Percentiles rank a stretch among this genome's conserved stretches.
Conservation (phyloP, 2,329 filamentous ascomycete species). For the Trichoderma endophyticum region DNA sequence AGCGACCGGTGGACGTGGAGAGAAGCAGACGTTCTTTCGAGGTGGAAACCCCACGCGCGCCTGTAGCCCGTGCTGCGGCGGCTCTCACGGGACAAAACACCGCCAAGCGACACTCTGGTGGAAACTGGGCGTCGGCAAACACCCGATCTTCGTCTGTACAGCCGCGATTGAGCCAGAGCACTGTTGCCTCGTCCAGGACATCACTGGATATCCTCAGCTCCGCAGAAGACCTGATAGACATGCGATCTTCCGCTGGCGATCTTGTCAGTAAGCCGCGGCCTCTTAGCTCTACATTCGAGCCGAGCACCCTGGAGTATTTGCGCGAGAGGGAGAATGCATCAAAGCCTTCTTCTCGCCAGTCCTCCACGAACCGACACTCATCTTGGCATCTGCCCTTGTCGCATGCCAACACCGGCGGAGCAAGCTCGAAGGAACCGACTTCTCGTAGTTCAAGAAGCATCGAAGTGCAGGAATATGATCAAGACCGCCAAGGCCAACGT, state of each 20-base stretch:
- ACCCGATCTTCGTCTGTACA: conserved; percentile 22
- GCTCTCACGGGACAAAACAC: conserved; percentile 7
- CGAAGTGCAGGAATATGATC: conserved; percentile 50
- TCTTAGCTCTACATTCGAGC: conserved; percentile 77
- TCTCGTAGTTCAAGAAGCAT: conserved; percentile 71
- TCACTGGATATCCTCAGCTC: conserved; percentile 26
- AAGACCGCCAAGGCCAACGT: conserved; percentile 59
- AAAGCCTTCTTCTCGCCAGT: conserved; percentile 35
- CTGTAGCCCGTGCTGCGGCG: background rate
- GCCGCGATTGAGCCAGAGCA: conserved; percentile 23
- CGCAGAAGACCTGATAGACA: conserved; percentile 23
- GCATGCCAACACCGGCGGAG: conserved; percentile 33
- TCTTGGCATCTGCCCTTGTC: conserved; percentile 38
- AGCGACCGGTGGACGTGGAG: conserved; percentile 1
- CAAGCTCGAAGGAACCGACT: conserved; percentile 69
- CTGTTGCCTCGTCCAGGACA: conserved; percentile 16
- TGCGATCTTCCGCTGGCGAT: conserved; percentile 28
- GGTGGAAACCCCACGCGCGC: background rate
- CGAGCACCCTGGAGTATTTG: conserved; percentile 72
- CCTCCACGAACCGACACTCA: conserved; percentile 21
- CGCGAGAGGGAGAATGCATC: conserved; percentile 67
- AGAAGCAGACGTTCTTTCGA: conserved; percentile 1
- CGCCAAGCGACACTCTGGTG: conserved; percentile 4
- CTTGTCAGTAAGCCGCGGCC: conserved; percentile 60
- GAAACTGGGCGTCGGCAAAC: conserved; percentile 7